Evolutionary conservation across 2,329 filamentous ascomycete genomes (phyloP), one percentile per base, ranked within the genome.

Genomic region (Metarhizium sp.): DNA sequence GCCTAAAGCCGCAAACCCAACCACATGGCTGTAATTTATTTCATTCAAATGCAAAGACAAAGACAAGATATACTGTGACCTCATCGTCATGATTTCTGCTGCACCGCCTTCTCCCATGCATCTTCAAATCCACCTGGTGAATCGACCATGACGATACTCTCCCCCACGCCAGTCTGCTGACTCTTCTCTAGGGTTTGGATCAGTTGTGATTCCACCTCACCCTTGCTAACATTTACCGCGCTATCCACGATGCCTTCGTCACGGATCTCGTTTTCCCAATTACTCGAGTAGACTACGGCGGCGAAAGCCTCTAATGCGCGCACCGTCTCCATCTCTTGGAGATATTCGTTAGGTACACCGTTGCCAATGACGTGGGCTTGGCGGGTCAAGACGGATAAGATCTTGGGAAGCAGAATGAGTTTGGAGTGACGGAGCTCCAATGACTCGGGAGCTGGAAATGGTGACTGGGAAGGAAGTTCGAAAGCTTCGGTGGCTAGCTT

Each of bases 291-390:
- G 43, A 95, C 89, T 1, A 95, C 87, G 1, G 90, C 90, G 1
- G 90, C 87, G 67, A 95, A 95, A 0, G 87, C 88, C 67, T 92
- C 87, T 10, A 95, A 76, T 58, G 92, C 88, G 32, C 80, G 77
- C 43, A 92, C 87, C 53, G 78, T 71, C 71, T 95, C 90, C 78
- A 95, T 90, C 43, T 85, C 82, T 63, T 84, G 79, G 36, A 88
- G 76, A 66, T 88, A 88, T 73, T 80, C 85, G 69, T 81, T 90
- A 56, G 79, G 84, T 72, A 82, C 80, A 62, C 89, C 89, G 64
- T 87, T 86, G 53, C 92, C 92, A 62, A 99, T 95, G 54, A 78
- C 80, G 69, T 96, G 92, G 5, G 92, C 92, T 74, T 99, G 92
- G 61, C 90, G 84, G 43, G 91, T 94, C 63, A 97, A 81, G 6